Conservation (phyloP, 2,329 filamentous ascomycete genomes). For the Colletotrichum sp. region DNA sequence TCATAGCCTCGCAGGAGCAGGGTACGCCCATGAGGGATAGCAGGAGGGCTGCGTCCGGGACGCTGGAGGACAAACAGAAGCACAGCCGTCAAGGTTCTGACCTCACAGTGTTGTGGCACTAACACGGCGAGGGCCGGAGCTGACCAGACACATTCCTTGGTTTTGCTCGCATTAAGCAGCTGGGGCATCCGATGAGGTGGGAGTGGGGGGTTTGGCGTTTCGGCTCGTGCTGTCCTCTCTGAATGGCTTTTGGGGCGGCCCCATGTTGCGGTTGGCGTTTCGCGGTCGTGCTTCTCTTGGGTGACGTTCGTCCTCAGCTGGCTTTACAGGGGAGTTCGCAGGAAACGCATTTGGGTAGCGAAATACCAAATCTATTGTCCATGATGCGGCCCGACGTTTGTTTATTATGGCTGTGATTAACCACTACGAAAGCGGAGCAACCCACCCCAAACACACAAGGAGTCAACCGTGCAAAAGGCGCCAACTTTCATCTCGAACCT, state of each 20-base stretch:
- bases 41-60: not conserved
- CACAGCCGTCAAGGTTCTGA: not conserved
- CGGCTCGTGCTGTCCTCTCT: constrained; percentile 17
- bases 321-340: constrained; percentile 19
- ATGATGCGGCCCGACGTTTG: not conserved
- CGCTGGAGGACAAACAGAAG: not conserved
- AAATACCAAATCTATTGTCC: constrained; percentile 18
- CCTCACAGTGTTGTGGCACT: not conserved
- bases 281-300: constrained; percentile 6
- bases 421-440: constrained; percentile 6
- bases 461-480: not conserved
- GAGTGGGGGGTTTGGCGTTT: constrained; percentile 19
- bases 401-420: not conserved
- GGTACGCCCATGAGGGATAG: not conserved
- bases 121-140: not conserved
- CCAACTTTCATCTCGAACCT: not conserved
- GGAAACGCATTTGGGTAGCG: constrained; percentile 19
- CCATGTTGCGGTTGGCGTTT: constrained; percentile 19
- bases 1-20: not conserved
- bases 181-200: constrained; percentile 5
- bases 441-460: not conserved
- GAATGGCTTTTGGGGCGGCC: constrained; percentile 11
- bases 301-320: constrained; percentile 20
- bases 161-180: constrained; percentile 15
- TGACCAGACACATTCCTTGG: not conserved